A percentile compares a stretch with the other conserved stretches of the same genome.
These are phyloP conservation scores for Pelagomonas calceolata DNA, from an alignment of 108 stramenopile genomes.

Conservation along the genomic window DNA sequence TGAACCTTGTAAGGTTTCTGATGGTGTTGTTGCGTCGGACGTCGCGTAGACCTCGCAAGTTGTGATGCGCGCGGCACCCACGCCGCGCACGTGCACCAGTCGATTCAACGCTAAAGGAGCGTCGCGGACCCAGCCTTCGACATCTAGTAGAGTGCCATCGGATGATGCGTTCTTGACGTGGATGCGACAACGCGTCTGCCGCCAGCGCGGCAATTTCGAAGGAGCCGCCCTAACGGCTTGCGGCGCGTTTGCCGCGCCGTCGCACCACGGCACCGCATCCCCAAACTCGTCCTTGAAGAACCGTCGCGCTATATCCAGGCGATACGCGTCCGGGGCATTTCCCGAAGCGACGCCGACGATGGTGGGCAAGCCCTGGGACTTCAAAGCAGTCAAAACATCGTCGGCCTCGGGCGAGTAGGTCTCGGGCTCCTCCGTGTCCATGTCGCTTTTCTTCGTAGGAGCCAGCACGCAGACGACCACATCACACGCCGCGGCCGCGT, in stretches of 20 bases:
- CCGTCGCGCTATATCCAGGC: conserved; percentile 24
- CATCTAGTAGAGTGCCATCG: conserved; percentile 2
- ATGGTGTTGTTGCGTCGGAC: too few species aligned
- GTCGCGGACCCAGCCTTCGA: background rate
- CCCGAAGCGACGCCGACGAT: conserved; percentile 60
- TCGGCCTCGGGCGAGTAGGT: conserved; percentile 13
- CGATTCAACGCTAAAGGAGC: background rate
- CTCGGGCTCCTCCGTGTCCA: background rate
- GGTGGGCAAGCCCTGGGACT: conserved; percentile 84
- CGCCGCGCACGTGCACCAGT: conserved; percentile 2
- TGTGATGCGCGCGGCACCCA: background rate
- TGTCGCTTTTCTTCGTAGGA: background rate
- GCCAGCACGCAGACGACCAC: background rate
- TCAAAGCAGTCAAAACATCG: conserved; percentile 64
- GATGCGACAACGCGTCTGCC: background rate
- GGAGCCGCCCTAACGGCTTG: background rate
- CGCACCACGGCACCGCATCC: conserved; percentile 6
- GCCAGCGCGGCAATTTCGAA: background rate
- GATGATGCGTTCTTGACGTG: background rate
- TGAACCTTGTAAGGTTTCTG: too few species aligned
- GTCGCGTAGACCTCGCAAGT: too few species aligned
- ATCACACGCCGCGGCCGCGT: background rate
- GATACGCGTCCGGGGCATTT: conserved; percentile 9
- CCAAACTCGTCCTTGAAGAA: conserved; percentile 21
- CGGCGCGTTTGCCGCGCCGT: background rate